Evolutionary conservation across 257 asterid species (phyloP).

Genomic region (Datura wrightii): DNA sequence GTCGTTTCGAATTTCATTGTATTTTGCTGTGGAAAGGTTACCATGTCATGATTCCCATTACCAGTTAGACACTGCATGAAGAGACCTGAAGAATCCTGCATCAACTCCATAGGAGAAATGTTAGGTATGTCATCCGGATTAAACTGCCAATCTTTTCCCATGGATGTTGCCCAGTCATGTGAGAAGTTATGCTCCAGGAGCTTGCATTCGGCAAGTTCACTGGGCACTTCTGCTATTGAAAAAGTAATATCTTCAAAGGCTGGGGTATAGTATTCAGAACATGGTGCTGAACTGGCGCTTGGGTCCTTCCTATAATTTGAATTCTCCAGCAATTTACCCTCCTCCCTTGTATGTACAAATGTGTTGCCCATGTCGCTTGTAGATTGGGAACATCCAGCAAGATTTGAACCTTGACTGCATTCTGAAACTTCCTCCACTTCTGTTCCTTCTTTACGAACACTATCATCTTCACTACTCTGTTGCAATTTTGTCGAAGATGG

Average conservation of each 20-base stretch:
- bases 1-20: slow-evolving; percentile 42
- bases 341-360: slow-evolving; percentile 48
- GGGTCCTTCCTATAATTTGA: slow-evolving; percentile 39
- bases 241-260: slow-evolving; percentile 50
- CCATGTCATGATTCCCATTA: slow-evolving; percentile 43
- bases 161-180: slow-evolving; percentile 62
- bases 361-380: slow-evolving; percentile 49
- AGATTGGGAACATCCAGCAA: slow-evolving; percentile 60
- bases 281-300: slow-evolving; percentile 40
- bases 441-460: slow-evolving; percentile 51
- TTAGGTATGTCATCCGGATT: slow-evolving; percentile 67
- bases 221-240: slow-evolving; percentile 54
- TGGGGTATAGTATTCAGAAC: slow-evolving; percentile 53
- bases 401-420: slow-evolving; percentile 78
- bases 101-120: slow-evolving; percentile 59
- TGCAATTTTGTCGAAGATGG: slow-evolving; percentile 70
- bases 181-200: slow-evolving; percentile 60
- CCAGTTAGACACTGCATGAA: slow-evolving; percentile 53
- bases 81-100: slow-evolving; percentile 47
- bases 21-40: slow-evolving; percentile 48
- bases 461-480: slow-evolving; percentile 77
- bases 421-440: slow-evolving; percentile 86
- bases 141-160: slow-evolving; percentile 66
- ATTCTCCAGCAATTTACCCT: slow-evolving; percentile 52
- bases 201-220: slow-evolving; percentile 50